These are phyloP conservation scores for Raphanus hybrid DNA, from an alignment of 441 rosid species.

Conservation along the genomic window DNA sequence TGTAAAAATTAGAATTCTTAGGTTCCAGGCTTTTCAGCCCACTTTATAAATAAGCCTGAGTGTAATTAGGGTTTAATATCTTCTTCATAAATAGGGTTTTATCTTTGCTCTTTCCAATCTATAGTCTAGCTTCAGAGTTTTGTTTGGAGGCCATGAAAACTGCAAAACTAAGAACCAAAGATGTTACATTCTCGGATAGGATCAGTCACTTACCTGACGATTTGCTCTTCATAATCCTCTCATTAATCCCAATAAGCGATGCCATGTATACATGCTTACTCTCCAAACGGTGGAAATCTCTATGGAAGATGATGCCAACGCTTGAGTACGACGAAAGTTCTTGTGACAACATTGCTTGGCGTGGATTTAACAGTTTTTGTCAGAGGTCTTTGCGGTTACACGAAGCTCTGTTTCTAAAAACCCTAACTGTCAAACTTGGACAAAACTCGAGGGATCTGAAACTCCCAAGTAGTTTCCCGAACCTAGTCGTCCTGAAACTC, in stretches of 20 bases:
- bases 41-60: not conserved
- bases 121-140: not conserved
- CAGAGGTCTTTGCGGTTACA: not conserved
- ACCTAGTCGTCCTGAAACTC: not conserved
- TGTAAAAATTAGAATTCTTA: too few relatives aligned
- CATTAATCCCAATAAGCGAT: not conserved
- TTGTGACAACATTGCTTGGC: not conserved
- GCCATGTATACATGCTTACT: not conserved
- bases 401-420: not conserved
- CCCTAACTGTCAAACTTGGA: not conserved
- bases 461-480: not conserved
- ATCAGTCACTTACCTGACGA: not conserved
- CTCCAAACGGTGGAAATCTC: slow-evolving; percentile 11
- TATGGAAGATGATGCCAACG: slow-evolving; percentile 6
- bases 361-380: not conserved
- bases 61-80: too few relatives aligned
- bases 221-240: not conserved
- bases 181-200: not conserved
- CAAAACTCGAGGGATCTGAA: not conserved
- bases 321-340: not conserved
- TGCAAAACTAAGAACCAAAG: not conserved
- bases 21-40: not conserved
- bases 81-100: not conserved
- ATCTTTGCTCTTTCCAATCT: not conserved
- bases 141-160: not conserved